These are phyloP conservation scores for Stylonectria norvegica DNA, from an alignment of 2,329 filamentous ascomycete species.

Conservation along the genomic window DNA sequence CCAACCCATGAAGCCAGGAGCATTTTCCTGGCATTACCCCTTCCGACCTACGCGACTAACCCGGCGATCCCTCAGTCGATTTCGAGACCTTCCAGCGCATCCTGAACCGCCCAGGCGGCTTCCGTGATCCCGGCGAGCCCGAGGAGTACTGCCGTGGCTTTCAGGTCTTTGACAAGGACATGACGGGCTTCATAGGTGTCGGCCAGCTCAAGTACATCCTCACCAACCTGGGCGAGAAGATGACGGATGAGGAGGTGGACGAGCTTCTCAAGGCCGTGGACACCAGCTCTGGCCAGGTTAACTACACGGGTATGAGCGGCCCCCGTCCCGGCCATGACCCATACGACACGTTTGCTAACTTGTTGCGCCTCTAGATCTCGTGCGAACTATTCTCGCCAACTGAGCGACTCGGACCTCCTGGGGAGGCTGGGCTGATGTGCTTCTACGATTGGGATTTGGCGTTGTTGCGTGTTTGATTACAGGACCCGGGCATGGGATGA, in stretches of 20 bases:
- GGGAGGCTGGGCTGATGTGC: slow-evolving; percentile 28
- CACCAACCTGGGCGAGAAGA: slow-evolving; percentile 98
- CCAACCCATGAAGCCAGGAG: no score
- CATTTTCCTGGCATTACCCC: background rate
- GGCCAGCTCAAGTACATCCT: slow-evolving; percentile 97
- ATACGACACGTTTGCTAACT: slow-evolving; percentile 3
- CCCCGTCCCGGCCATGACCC: background rate
- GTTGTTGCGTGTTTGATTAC: slow-evolving; percentile 32
- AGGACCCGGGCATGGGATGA: slow-evolving; percentile 23
- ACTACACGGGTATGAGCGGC: slow-evolving; percentile 73
- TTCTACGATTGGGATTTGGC: slow-evolving; percentile 33
- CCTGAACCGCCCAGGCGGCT: slow-evolving; percentile 94
- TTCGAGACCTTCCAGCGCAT: slow-evolving; percentile 97
- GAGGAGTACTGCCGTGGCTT: slow-evolving; percentile 98
- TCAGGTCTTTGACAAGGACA: slow-evolving; percentile 99
- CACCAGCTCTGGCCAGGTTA: slow-evolving; percentile 92
- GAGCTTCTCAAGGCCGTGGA: slow-evolving; percentile 98
- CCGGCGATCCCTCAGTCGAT: slow-evolving; percentile 62
- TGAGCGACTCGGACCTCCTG: slow-evolving; percentile 39
- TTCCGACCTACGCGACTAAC: slow-evolving; percentile 10
- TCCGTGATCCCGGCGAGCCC: slow-evolving; percentile 95
- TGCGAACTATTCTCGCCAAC: slow-evolving; percentile 83
- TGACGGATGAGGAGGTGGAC: slow-evolving; percentile 98
- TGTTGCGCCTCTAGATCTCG: slow-evolving; percentile 57
- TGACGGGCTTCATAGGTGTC: slow-evolving; percentile 96